phyloP scores from a whole-genome alignment of 352 stramenopile species.

The Peronospora belbahrii region DNA sequence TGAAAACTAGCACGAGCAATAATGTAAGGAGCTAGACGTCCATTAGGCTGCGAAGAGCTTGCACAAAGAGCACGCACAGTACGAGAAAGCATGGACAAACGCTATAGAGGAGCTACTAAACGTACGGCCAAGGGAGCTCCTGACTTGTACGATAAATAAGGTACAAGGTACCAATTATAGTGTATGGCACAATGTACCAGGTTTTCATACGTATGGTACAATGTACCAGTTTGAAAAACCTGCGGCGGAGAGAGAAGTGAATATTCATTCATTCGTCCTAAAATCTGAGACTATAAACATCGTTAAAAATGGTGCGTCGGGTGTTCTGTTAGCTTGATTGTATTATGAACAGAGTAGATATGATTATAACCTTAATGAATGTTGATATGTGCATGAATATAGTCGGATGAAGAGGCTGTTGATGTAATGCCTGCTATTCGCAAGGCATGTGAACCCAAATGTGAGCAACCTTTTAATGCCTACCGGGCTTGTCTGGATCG shows the following conservation, averaged over 20 bases:
- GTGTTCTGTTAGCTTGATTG: too few relatives aligned
- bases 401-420: constrained; percentile 87
- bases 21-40: constrained; percentile 10
- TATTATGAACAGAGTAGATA: too few relatives aligned
- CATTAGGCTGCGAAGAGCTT: constrained; percentile 19
- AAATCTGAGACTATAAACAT: constrained; percentile 8
- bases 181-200: too few relatives aligned
- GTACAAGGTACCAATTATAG: background rate
- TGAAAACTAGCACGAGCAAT: constrained; percentile 27
- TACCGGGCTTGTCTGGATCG: constrained; percentile 90
- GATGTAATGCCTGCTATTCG: constrained; percentile 91
- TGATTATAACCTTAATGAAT: too few relatives aligned
- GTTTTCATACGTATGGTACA: background rate
- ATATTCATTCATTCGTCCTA: constrained; percentile 10
- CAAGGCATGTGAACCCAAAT: constrained; percentile 89
- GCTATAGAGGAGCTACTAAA: constrained; percentile 17
- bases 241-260: background rate
- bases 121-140: background rate
- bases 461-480: constrained; percentile 71
- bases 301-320: constrained; percentile 29
- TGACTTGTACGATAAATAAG: too few relatives aligned
- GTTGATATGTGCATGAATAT: too few relatives aligned
- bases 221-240: background rate
- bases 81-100: constrained; percentile 50
- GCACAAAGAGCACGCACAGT: constrained; percentile 41